Percentiles rank a stretch among this genome's conserved stretches.
Conservation (phyloP, 176 grass and related monocot species). For the Rhynchospora breviuscula region DNA sequence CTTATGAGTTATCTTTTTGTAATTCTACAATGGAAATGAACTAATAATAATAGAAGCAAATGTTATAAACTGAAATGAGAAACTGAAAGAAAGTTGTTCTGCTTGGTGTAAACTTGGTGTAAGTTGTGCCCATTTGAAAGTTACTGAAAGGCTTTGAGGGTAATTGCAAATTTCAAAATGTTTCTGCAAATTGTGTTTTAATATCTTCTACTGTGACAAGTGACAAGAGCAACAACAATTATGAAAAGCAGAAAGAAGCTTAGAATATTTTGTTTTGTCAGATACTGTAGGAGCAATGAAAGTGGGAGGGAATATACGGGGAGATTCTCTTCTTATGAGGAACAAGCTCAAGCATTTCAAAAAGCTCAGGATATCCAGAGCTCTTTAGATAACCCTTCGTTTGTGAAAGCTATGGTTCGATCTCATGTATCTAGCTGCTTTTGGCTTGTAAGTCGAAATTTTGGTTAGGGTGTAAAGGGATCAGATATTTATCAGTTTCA, state of each 20-base stretch:
- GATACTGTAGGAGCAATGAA: slow-evolving; percentile 44
- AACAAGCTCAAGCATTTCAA: slow-evolving; percentile 60
- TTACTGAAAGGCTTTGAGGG: background rate
- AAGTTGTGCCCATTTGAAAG: background rate
- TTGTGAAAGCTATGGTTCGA: slow-evolving; percentile 91
- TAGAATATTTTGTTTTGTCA: slow-evolving; percentile 30
- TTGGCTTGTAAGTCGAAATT: slow-evolving; percentile 81
- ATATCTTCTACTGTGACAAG: slow-evolving; percentile 1
- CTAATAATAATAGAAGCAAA: background rate
- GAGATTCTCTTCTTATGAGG: slow-evolving; percentile 64
- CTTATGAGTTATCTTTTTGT: background rate
- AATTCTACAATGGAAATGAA: background rate
- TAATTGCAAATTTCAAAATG: background rate
- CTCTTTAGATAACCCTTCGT: slow-evolving; percentile 64
- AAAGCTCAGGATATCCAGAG: slow-evolving; percentile 67
- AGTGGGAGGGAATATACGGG: slow-evolving; percentile 69
- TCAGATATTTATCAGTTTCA: no score
- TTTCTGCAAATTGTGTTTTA: background rate
- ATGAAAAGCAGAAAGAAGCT: background rate
- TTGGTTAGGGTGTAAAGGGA: background rate
- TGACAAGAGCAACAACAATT: background rate
- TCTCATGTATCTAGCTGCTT: slow-evolving; percentile 95
- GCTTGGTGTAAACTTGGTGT: background rate
- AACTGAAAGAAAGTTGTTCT: background rate
- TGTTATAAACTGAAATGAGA: background rate